Evolutionary conservation across 2,329 filamentous ascomycete species (phyloP).

Genomic region (Ascochyta viciae-villosae): DNA sequence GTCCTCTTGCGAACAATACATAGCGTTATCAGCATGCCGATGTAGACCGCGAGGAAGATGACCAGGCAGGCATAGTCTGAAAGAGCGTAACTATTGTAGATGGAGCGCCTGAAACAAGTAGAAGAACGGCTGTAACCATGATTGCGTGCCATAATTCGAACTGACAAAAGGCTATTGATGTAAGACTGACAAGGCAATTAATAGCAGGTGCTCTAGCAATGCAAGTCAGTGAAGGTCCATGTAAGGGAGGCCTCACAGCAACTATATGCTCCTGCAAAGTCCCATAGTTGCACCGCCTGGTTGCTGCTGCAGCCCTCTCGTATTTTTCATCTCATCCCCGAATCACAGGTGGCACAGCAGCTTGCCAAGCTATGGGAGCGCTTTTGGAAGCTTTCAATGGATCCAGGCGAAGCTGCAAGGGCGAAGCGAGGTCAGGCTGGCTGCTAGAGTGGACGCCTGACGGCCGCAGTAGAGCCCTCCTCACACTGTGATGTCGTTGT

Average conservation of each 20-base stretch:
- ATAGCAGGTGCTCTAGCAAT: not conserved
- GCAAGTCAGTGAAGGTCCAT: not conserved
- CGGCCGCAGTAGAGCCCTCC: not conserved
- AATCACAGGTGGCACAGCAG: slow-evolving; percentile 22
- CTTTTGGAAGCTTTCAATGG: slow-evolving; percentile 1
- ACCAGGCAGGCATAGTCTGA: slow-evolving; percentile 1
- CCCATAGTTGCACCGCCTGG: slow-evolving; percentile 7
- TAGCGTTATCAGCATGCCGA: slow-evolving; percentile 24
- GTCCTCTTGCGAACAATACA: slow-evolving; percentile 28
- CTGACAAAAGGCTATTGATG: not conserved
- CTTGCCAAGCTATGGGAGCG: slow-evolving; percentile 25
- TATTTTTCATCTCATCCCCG: slow-evolving; percentile 21
- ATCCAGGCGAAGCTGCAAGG: not conserved
- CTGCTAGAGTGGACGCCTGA: slow-evolving; percentile 11
- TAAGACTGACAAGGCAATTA: no score
- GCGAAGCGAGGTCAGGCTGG: not conserved
- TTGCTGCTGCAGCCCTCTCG: slow-evolving; percentile 17
- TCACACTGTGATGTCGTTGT: not conserved
- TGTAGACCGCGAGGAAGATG: slow-evolving; percentile 19
- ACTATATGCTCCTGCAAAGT: not conserved
- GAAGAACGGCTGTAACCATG: slow-evolving; percentile 2
- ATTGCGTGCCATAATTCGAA: slow-evolving; percentile 1
- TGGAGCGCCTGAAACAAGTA: not conserved
- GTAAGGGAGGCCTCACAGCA: not conserved
- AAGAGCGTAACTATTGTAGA: not conserved